phyloP scores from a whole-genome alignment of 805 yeast species.

The Cyberlindnera meyerae region DNA sequence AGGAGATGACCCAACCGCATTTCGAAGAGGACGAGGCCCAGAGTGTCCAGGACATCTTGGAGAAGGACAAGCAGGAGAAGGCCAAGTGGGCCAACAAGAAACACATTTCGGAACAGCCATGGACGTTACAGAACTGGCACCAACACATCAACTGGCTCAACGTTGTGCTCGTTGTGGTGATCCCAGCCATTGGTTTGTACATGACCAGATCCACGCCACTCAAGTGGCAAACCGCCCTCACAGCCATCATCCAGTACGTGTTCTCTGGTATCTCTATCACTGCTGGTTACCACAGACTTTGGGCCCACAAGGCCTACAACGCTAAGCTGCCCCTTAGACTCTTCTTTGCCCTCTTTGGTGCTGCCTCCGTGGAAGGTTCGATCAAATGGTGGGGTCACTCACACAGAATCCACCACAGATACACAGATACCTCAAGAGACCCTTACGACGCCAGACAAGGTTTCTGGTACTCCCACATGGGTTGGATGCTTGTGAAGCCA shows the following conservation, averaged over 20 bases:
- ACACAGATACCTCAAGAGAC: slow-evolving; percentile 77
- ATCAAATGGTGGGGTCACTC: slow-evolving; percentile 88
- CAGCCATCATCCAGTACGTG: slow-evolving; percentile 46
- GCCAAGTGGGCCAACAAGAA: slow-evolving; percentile 33
- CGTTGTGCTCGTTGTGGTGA: slow-evolving; percentile 52
- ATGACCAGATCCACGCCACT: slow-evolving; percentile 44
- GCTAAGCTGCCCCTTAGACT: slow-evolving; percentile 57
- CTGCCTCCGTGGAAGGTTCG: slow-evolving; percentile 80
- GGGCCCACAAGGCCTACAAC: slow-evolving; percentile 73
- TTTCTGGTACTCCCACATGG: slow-evolving; percentile 79
- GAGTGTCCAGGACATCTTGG: slow-evolving; percentile 38
- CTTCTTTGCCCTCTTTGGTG: slow-evolving; percentile 73
- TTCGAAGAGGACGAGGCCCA: slow-evolving; percentile 50
- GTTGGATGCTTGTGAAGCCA: slow-evolving; percentile 80
- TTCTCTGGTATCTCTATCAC: slow-evolving; percentile 73
- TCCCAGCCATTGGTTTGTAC: slow-evolving; percentile 54
- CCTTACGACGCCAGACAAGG: slow-evolving; percentile 85
- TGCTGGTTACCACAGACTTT: slow-evolving; percentile 79
- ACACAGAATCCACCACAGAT: slow-evolving; percentile 83
- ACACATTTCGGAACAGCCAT: slow-evolving; percentile 75
- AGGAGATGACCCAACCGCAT: slow-evolving; percentile 60
- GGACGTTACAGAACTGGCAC: slow-evolving; percentile 71
- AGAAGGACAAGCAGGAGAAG: slow-evolving; percentile 38
- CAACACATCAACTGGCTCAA: slow-evolving; percentile 78
- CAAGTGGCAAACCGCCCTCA: slow-evolving; percentile 26